These are phyloP conservation scores for Lentinula novae-zelandiae DNA, from an alignment of 1,284 basidiomycete genomes.

Conservation along the genomic window DNA sequence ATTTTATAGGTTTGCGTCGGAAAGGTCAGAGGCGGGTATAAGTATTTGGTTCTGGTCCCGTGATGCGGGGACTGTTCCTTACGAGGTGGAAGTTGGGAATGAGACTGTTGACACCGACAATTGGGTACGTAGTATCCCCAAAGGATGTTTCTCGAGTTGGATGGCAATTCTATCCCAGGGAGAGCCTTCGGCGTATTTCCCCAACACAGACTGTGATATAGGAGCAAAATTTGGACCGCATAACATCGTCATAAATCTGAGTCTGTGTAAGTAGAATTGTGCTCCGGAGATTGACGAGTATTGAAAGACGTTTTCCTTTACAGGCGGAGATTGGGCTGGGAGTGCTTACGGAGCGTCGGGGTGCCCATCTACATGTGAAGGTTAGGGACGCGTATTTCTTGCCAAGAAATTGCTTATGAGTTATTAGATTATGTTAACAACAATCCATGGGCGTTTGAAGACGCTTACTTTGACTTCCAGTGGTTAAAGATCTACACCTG, in stretches of 20 bases:
- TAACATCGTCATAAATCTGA: conserved; percentile 59
- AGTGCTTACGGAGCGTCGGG: conserved; percentile 39
- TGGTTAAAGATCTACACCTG: conserved; percentile 35
- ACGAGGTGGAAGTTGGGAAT: conserved; percentile 38
- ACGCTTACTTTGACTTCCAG: conserved; percentile 69
- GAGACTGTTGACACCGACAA: conserved; percentile 38
- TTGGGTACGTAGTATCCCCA: conserved; percentile 35
- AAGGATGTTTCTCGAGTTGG: not conserved
- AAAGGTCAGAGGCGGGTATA: conserved; percentile 45
- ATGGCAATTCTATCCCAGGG: conserved; percentile 33
- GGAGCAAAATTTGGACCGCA: conserved; percentile 48
- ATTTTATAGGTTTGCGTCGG: conserved; percentile 43
- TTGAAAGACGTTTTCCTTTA: not conserved
- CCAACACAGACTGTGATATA: conserved; percentile 48
- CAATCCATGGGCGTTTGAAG: conserved; percentile 57
- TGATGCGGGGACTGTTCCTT: conserved; percentile 36
- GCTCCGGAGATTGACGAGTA: not conserved
- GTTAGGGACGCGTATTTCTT: conserved; percentile 27
- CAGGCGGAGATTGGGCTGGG: conserved; percentile 61
- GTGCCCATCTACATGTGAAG: conserved; percentile 48
- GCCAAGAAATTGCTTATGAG: not conserved
- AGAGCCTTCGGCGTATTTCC: conserved; percentile 53
- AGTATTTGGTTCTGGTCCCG: conserved; percentile 62
- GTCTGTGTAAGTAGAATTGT: conserved; percentile 31
- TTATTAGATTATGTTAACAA: conserved; percentile 53